Percentiles rank a stretch among this genome's conserved stretches.
Conservation (phyloP, 176 grass and related monocot species). For the Oryza meridionalis region DNA sequence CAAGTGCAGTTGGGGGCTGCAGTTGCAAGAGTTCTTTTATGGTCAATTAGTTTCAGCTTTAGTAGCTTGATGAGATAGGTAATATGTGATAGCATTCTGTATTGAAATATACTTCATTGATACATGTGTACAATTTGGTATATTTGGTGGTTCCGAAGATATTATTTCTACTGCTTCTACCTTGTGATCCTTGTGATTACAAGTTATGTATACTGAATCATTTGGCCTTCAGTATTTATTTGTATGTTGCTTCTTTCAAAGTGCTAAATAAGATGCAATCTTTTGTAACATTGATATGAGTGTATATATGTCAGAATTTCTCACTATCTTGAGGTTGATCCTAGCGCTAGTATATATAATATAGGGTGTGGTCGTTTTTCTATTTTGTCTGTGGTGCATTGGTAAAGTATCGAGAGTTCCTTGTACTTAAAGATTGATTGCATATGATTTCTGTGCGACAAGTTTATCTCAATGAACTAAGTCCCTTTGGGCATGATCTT, state of each 20-base stretch:
- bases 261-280: not conserved
- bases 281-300: conserved; percentile 10
- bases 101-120: conserved; percentile 14
- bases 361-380: not conserved
- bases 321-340: not conserved
- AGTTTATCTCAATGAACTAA: conserved; percentile 3
- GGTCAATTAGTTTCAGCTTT: conserved; percentile 44
- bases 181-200: conserved; percentile 19
- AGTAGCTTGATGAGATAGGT: conserved; percentile 25
- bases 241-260: conserved; percentile 6
- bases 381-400: not conserved
- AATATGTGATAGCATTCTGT: conserved; percentile 22
- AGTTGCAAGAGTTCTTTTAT: conserved; percentile 69
- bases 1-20: conserved; percentile 63
- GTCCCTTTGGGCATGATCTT: not conserved
- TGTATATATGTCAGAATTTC: conserved; percentile 2
- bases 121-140: conserved; percentile 8
- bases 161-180: conserved; percentile 6
- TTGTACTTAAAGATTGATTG: not conserved
- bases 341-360: not conserved
- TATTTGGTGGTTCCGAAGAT: conserved; percentile 30
- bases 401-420: not conserved
- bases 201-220: conserved; percentile 32
- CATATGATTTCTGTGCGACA: not conserved
- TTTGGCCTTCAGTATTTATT: not conserved